Evolutionary conservation across 169 alveolate species (phyloP), one percentile per base, ranked within the genome.

Genomic region (Plasmodium yoelii): DNA sequence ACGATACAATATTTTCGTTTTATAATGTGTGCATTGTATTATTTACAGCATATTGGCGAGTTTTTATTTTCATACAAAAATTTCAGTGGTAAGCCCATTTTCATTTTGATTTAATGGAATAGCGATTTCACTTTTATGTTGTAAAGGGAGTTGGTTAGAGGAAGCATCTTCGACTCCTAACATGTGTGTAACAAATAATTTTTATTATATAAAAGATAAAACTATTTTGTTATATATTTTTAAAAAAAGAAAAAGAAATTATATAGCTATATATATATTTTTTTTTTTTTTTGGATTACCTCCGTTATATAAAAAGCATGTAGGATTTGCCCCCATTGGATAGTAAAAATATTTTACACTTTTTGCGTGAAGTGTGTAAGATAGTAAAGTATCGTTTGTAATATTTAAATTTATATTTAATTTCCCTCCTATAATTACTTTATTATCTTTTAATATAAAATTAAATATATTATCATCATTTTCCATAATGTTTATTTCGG

Each of bases 371-470:
- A 80, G 89, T 13, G 77, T 74, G 64, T 89, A 55, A 0, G 96
- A 92, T 26, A 92, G 88, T 22, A 92, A 59, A 3, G 96, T 68
- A 15, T 82, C 60, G 73, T 93, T 93, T 34, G 65, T 87, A 42
- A 93, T 42, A 5, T 69, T 61, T 22, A 93, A 24, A 34, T 59
- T 53, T 15, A 91, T 67, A 39, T 75, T 61, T 42, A 93, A 87
- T 22, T 74, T 75, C n/a, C 91, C 90, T 5, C 96, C 96, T n/a
- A 94, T 92, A 28, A 92, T 57, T 19, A 93, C 24, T 12, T 64
- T 82, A 9, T 63, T 59, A 24, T 82, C 56, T 56, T 46, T 59
- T 34, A 18, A 65, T 44, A 75, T 75, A 44, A 80, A 75, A 22
- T 87, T 56, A 57, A 93, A 87, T 70, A 59, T 47, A 87, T 93